phyloP scores from a whole-genome alignment of 208 protist genomes.

The Entamoeba nuttalli region DNA sequence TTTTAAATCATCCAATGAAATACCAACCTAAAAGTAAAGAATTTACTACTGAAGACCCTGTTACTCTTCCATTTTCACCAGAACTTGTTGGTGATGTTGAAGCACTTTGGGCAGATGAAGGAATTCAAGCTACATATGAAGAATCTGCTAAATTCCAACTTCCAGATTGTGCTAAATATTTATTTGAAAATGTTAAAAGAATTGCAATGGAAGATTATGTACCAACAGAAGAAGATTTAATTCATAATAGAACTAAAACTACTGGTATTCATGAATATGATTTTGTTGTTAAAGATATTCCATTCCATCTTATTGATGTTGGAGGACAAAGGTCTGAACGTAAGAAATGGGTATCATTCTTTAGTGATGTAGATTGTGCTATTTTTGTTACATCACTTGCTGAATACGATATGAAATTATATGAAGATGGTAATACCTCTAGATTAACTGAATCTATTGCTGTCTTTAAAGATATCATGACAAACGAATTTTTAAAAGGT shows the following conservation, averaged over 20 bases:
- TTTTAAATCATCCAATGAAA: neutral
- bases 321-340: slow-evolving; percentile 57
- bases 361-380: slow-evolving; percentile 52
- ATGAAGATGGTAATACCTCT: slow-evolving; percentile 52
- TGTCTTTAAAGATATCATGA: slow-evolving; percentile 59
- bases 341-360: slow-evolving; percentile 66
- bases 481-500: slow-evolving; percentile 45
- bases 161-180: neutral
- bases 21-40: neutral
- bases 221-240: slow-evolving; percentile 4
- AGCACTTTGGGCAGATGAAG: neutral
- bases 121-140: neutral
- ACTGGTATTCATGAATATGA: slow-evolving; percentile 59
- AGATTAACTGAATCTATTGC: slow-evolving; percentile 55
- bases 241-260: slow-evolving; percentile 44
- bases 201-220: neutral
- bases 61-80: neutral
- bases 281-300: slow-evolving; percentile 37
- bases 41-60: neutral
- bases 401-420: slow-evolving; percentile 52
- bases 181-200: slow-evolving; percentile 1
- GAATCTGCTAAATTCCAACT: neutral
- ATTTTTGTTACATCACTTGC: slow-evolving; percentile 47
- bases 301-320: slow-evolving; percentile 53
- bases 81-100: neutral